Evolutionary conservation across 2,329 filamentous ascomycete genomes (phyloP), one percentile per base, ranked within the genome.

Genomic region (Ascochyta rabiei): DNA sequence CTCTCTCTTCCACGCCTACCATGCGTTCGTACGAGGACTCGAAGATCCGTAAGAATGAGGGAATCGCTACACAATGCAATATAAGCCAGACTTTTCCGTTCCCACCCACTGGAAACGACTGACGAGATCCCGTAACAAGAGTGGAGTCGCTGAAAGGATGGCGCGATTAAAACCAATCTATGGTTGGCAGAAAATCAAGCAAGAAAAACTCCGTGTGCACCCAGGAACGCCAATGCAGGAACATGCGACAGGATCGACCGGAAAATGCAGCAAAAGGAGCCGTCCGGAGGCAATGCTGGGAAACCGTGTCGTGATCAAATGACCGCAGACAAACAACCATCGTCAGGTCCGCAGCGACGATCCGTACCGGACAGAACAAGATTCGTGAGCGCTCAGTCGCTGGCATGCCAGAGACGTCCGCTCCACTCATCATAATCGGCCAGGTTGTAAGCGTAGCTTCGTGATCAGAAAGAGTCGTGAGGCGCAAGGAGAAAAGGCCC

Each of bases 391-490:
- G 68, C 53, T 71, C 67, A 39, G 65, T 59, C 43, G 41, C 61
- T 55, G 35, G 56, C n/a, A 18, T 35, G 26, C 38, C 46, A 60
- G 56, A 23, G 58, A 70, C 69, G 56, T 69, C 69, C 68, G 69
- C 70, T 75, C 70, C 72, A 72, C 70, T 67, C 56, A 59, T 71
- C 69, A 33, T 55, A 24, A 52, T 68, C 69, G 65, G 35, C 63
- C 48, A 63, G 67, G 63, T 70, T 69, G 68, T 74, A 64, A 72
- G 57, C 63, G 66, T 64, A 59, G 64, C 57, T 64, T 74, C 69
- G 64, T 74, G 64, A 66, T 64, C 64, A 71, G 70, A 61, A 58
- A 73, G 63, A 75, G 68, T 75, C 70, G 70, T 74, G 55, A 68
- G 44, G 62, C 63, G 51, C 43, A 43, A 38, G 50, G 40, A 50